These are phyloP conservation scores for Penicillium goetzii DNA, from an alignment of 495 filamentous ascomycete species.

Conservation along the genomic window DNA sequence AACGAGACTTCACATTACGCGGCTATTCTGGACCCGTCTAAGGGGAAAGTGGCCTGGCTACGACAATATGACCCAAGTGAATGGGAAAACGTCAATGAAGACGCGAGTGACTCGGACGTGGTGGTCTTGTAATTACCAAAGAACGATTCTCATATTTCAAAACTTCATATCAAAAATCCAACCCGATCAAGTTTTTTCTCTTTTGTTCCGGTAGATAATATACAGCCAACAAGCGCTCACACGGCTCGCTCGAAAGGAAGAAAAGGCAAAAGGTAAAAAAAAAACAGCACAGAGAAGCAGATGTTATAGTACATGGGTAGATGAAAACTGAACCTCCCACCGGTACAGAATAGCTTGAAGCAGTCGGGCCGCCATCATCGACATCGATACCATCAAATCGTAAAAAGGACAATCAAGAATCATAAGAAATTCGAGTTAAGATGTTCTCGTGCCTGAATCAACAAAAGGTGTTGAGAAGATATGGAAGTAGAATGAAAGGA, in stretches of 20 bases:
- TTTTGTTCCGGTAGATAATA: slow-evolving; percentile 9
- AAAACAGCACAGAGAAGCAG: neutral
- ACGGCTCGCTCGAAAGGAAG: neutral
- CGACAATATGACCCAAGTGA: slow-evolving; percentile 30
- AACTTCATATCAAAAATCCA: slow-evolving; percentile 2
- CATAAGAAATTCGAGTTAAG: neutral
- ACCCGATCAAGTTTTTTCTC: neutral
- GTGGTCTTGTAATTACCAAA: neutral
- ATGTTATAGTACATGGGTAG: slow-evolving; percentile 17
- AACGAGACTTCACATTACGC: slow-evolving; percentile 60
- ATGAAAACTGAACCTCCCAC: neutral
- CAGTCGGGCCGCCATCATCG: slow-evolving; percentile 12
- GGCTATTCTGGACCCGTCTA: slow-evolving; percentile 52
- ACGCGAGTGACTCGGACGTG: neutral
- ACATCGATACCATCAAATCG: slow-evolving; percentile 25
- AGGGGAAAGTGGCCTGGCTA: slow-evolving; percentile 50
- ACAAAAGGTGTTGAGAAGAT: neutral
- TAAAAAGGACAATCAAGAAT: slow-evolving; percentile 18
- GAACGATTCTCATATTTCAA: neutral
- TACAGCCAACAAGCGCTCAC: slow-evolving; percentile 10
- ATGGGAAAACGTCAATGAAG: slow-evolving; percentile 7
- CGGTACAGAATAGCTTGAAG: neutral
- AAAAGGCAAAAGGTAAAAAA: neutral
- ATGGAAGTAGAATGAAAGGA: neutral
- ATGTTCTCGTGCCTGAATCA: neutral